A percentile compares a stretch with the other conserved stretches of the same genome.
phyloP scores from a whole-genome alignment of 2,329 filamentous ascomycete genomes.

The Xylaria digitata region DNA sequence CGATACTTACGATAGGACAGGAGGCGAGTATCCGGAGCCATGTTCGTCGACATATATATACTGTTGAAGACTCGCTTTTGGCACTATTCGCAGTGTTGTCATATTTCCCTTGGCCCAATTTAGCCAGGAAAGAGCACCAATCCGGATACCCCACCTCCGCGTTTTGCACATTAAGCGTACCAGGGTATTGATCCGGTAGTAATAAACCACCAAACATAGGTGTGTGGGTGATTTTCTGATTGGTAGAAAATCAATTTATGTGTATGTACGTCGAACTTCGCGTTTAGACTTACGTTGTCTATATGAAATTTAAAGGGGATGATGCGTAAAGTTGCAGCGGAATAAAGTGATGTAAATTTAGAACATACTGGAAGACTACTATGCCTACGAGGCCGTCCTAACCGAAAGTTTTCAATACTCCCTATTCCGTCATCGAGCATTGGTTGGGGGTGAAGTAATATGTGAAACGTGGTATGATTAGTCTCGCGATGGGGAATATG shows the following conservation, averaged over 20 bases:
- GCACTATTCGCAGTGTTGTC: constrained; percentile 36
- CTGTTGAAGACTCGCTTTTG: background rate
- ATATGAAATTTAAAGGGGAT: background rate
- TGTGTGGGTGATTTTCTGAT: constrained; percentile 13
- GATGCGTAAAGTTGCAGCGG: background rate
- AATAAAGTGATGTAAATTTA: constrained; percentile 26
- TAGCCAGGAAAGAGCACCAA: constrained; percentile 38
- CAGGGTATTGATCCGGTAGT: constrained; percentile 36
- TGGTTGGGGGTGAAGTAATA: background rate
- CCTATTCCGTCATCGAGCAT: background rate
- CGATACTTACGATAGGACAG: constrained; percentile 20
- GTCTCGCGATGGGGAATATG: background rate
- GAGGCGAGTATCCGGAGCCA: background rate
- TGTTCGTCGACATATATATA: constrained; percentile 38
- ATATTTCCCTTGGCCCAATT: constrained; percentile 37
- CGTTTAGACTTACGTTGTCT: background rate
- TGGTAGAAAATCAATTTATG: constrained; percentile 21
- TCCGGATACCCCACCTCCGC: constrained; percentile 41
- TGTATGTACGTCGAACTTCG: background rate
- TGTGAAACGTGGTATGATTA: background rate
- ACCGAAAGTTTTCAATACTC: constrained; percentile 10
- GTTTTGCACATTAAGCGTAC: constrained; percentile 34
- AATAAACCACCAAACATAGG: constrained; percentile 17
- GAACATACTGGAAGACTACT: background rate
- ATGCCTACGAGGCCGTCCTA: constrained; percentile 17